A percentile compares a stretch with the other conserved stretches of the same genome.
Evolutionary conservation across 306 rosid species (phyloP).

Genomic region (Acmispon strigosus): DNA sequence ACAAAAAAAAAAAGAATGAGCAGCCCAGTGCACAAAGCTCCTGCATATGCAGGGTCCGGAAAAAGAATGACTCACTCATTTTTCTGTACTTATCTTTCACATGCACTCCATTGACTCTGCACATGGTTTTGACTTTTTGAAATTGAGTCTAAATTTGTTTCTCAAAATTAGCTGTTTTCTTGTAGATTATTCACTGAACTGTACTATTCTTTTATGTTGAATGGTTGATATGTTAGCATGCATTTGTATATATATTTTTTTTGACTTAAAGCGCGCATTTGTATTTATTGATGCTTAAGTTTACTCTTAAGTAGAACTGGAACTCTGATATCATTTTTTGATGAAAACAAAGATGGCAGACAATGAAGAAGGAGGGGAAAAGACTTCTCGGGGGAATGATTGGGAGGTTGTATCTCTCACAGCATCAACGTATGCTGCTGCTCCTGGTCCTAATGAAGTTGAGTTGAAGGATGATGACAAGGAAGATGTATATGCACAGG

Average conservation of each 20-base stretch:
- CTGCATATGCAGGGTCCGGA: too few species aligned
- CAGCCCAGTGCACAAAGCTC: too few species aligned
- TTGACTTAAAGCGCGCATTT: not conserved
- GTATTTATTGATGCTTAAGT: constrained; percentile 1
- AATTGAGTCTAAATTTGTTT: not conserved
- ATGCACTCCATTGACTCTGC: not conserved
- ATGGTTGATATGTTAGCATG: not conserved
- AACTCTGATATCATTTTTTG: constrained; percentile 18
- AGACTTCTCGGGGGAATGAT: constrained; percentile 65
- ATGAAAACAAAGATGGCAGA: constrained; percentile 58
- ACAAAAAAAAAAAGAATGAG: too few species aligned
- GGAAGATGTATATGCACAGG: constrained; percentile 25
- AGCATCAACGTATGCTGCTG: constrained; percentile 86
- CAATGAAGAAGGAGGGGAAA: constrained; percentile 60
- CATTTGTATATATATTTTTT: not conserved
- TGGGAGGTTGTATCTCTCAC: constrained; percentile 99
- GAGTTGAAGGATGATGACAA: constrained; percentile 45
- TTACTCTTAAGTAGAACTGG: constrained; percentile 1
- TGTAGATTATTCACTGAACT: not conserved
- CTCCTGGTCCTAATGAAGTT: constrained; percentile 60
- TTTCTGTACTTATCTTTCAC: not conserved
- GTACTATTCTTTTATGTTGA: not conserved
- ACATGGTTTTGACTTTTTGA: not conserved
- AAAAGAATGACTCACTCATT: too few species aligned
- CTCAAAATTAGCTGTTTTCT: not conserved